Evolutionary conservation across 441 rosid genomes (phyloP).

Genomic region (Aleurites moluccanus): DNA sequence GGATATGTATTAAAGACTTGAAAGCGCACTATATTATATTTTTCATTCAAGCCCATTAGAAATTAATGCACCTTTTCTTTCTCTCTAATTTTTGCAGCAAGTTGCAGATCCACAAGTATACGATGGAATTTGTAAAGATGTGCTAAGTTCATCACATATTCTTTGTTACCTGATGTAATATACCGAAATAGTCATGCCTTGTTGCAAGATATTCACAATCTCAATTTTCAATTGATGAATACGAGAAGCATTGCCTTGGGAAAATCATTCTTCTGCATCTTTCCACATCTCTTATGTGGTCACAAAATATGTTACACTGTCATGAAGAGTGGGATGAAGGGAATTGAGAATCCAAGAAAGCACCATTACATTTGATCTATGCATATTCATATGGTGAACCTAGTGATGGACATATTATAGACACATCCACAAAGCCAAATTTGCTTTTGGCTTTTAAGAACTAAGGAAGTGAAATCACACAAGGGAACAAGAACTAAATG

Average conservation of each 20-base stretch:
- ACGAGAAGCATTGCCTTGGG: background rate
- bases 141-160: background rate
- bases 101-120: too few relatives aligned
- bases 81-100: background rate
- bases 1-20: background rate
- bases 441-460: too few relatives aligned
- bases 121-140: background rate
- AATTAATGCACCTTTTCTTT: background rate
- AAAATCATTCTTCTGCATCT: background rate
- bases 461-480: too few relatives aligned
- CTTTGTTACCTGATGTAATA: background rate
- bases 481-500: too few relatives aligned
- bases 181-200: background rate
- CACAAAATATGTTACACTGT: too few relatives aligned
- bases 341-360: too few relatives aligned
- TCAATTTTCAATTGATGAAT: conserved; percentile 17
- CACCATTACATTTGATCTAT: too few relatives aligned
- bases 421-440: too few relatives aligned
- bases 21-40: background rate
- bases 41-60: background rate
- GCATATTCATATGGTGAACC: too few relatives aligned
- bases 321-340: too few relatives aligned
- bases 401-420: too few relatives aligned
- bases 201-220: background rate
- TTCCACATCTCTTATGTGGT: conserved; percentile 16